phyloP scores from a whole-genome alignment of 352 stramenopile genomes.

The Peronosclerospora sorghi region DNA sequence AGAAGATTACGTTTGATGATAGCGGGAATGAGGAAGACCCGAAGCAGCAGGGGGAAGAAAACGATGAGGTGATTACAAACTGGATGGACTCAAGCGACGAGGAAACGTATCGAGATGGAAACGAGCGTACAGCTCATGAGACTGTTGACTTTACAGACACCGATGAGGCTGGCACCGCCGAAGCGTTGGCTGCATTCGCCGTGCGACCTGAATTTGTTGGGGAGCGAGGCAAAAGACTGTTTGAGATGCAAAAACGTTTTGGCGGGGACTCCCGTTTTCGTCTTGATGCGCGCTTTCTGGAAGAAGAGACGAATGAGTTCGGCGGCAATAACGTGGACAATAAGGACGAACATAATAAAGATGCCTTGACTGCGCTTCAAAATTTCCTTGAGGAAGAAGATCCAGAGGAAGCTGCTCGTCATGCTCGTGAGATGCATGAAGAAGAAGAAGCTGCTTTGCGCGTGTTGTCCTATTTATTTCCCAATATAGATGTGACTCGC shows the following conservation, averaged over 20 bases:
- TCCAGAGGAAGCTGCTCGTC: constrained; percentile 16
- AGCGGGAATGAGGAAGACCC: constrained; percentile 46
- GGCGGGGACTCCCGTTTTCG: constrained; percentile 67
- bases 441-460: constrained; percentile 46
- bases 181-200: constrained; percentile 32
- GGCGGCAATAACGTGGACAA: constrained; percentile 34
- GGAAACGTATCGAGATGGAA: constrained; percentile 17
- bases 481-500: constrained; percentile 53
- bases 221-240: constrained; percentile 55
- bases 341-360: constrained; percentile 11
- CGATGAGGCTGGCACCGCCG: constrained; percentile 19
- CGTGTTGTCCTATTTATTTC: constrained; percentile 47
- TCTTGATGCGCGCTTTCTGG: constrained; percentile 65
- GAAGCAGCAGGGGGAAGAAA: constrained; percentile 13
- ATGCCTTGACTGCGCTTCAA: constrained; percentile 27
- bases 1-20: constrained; percentile 74
- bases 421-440: constrained; percentile 30
- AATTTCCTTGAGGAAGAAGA: constrained; percentile 38
- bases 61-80: constrained; percentile 18
- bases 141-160: constrained; percentile 36
- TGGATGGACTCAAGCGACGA: constrained; percentile 58
- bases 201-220: constrained; percentile 65
- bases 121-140: constrained; percentile 9
- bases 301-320: constrained; percentile 52
- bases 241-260: constrained; percentile 78